phyloP scores from a whole-genome alignment of 257 asterid species.

The Solanum ossicruentum region DNA sequence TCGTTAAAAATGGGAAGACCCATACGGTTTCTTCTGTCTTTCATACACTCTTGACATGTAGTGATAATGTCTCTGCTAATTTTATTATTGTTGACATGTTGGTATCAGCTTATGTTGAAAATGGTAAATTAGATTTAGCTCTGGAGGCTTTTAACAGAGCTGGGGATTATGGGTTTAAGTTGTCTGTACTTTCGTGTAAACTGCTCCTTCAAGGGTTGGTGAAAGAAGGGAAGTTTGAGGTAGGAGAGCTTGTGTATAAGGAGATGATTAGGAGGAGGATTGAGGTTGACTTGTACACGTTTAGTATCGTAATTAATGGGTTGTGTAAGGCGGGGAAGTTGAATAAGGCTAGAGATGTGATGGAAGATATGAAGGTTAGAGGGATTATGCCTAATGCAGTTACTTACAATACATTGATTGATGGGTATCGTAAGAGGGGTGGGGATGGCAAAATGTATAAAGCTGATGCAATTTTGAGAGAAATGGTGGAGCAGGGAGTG shows the following conservation, averaged over 20 bases:
- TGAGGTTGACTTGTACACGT: slow-evolving; percentile 32
- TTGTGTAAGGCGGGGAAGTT: slow-evolving; percentile 73
- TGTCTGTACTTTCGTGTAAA: slow-evolving; percentile 54
- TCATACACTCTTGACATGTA: slow-evolving; percentile 35
- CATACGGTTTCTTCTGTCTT: slow-evolving; percentile 36
- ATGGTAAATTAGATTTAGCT: slow-evolving; percentile 36
- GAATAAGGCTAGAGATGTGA: slow-evolving; percentile 56
- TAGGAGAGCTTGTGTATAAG: slow-evolving; percentile 47
- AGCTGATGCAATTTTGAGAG: slow-evolving; percentile 53
- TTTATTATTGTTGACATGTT: slow-evolving; percentile 59
- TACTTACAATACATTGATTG: slow-evolving; percentile 58
- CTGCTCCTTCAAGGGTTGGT: slow-evolving; percentile 41
- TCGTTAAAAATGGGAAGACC: slow-evolving; percentile 20
- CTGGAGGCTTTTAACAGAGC: slow-evolving; percentile 71
- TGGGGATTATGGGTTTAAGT: slow-evolving; percentile 56
- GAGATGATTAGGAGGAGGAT: slow-evolving; percentile 71
- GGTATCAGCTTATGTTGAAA: slow-evolving; percentile 34
- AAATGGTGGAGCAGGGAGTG: slow-evolving; percentile 54
- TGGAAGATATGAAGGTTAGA: slow-evolving; percentile 69
- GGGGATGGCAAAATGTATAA: slow-evolving; percentile 61
- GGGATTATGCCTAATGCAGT: slow-evolving; percentile 54
- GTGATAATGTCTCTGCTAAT: slow-evolving; percentile 39
- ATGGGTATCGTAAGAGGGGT: slow-evolving; percentile 70
- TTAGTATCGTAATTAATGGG: slow-evolving; percentile 58
- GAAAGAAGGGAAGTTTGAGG: slow-evolving; percentile 29